phyloP scores from a whole-genome alignment of 768 basidiomycete species.

The Leccinum ochraceum region DNA sequence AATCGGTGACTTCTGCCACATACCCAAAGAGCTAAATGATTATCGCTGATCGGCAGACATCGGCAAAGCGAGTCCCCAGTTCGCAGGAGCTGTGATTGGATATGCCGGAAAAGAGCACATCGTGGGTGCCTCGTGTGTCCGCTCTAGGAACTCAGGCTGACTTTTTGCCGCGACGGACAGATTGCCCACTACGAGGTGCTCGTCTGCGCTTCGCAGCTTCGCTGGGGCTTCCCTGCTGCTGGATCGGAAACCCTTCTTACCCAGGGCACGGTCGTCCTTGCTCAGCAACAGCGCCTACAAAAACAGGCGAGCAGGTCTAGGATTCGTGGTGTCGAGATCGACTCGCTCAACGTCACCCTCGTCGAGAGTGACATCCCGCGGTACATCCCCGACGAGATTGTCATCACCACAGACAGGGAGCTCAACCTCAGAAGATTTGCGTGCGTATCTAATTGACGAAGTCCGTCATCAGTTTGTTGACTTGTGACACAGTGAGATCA shows the following conservation, averaged over 20 bases:
- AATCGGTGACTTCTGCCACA: not conserved
- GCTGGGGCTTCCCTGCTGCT: not conserved
- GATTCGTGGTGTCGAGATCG: slow-evolving; percentile 12
- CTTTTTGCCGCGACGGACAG: not conserved
- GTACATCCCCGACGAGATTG: slow-evolving; percentile 18
- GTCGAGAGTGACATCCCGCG: slow-evolving; percentile 31
- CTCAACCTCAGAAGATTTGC: not conserved
- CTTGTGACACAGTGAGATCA: slow-evolving; percentile 33
- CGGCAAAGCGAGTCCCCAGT: slow-evolving; percentile 36
- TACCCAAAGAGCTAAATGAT: not conserved
- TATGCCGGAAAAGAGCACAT: slow-evolving; percentile 37
- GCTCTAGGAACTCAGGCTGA: not conserved
- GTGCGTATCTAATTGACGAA: slow-evolving; percentile 21
- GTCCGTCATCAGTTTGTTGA: slow-evolving; percentile 3
- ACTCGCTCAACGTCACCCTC: slow-evolving; percentile 29
- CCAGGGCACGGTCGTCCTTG: slow-evolving; percentile 34
- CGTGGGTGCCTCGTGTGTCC: slow-evolving; percentile 18
- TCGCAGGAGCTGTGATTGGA: slow-evolving; percentile 32
- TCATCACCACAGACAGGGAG: slow-evolving; percentile 23
- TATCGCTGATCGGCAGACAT: slow-evolving; percentile 27
- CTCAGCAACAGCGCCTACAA: slow-evolving; percentile 24
- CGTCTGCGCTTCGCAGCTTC: too few species aligned
- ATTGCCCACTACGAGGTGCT: too few species aligned
- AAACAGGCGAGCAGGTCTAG: slow-evolving; percentile 2
- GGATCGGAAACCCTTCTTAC: slow-evolving; percentile 14